phyloP scores from a whole-genome alignment of 2,329 filamentous ascomycete species.

The Hymenoscyphus occultus region DNA sequence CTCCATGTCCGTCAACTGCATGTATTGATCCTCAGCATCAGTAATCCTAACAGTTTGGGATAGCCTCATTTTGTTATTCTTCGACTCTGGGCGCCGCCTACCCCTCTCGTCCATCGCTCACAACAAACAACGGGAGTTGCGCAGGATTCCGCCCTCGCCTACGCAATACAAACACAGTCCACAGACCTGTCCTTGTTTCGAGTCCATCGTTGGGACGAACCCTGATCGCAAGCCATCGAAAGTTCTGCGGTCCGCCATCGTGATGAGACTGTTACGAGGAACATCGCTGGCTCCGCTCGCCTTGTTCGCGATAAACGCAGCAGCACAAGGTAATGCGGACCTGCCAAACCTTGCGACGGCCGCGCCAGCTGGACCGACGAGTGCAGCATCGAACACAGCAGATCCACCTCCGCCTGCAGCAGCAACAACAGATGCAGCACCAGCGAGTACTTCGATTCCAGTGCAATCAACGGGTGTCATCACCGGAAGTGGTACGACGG shows the following conservation, averaged over 20 bases:
- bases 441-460: slow-evolving; percentile 5
- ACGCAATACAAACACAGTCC: slow-evolving; percentile 10
- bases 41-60: neutral
- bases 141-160: slow-evolving; percentile 14
- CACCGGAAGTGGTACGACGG: slow-evolving; percentile 21
- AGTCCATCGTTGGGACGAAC: slow-evolving; percentile 1
- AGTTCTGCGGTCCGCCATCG: slow-evolving; percentile 9
- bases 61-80: neutral
- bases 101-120: neutral
- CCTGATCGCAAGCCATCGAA: neutral
- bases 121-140: slow-evolving; percentile 4
- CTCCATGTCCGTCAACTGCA: slow-evolving; percentile 1
- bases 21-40: slow-evolving; percentile 1
- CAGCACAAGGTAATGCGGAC: slow-evolving; percentile 15
- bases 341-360: slow-evolving; percentile 29
- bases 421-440: slow-evolving; percentile 9
- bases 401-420: slow-evolving; percentile 12
- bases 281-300: slow-evolving; percentile 22
- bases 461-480: slow-evolving; percentile 15
- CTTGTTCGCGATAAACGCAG: slow-evolving; percentile 22
- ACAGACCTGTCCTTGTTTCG: neutral
- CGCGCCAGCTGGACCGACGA: slow-evolving; percentile 20
- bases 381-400: slow-evolving; percentile 23
- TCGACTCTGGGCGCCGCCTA: neutral
- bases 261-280: slow-evolving; percentile 24